A percentile compares a stretch with the other conserved stretches of the same genome.
Evolutionary conservation across 176 grass and related monocot genomes (phyloP).

Genomic region (Otatea glauca): DNA sequence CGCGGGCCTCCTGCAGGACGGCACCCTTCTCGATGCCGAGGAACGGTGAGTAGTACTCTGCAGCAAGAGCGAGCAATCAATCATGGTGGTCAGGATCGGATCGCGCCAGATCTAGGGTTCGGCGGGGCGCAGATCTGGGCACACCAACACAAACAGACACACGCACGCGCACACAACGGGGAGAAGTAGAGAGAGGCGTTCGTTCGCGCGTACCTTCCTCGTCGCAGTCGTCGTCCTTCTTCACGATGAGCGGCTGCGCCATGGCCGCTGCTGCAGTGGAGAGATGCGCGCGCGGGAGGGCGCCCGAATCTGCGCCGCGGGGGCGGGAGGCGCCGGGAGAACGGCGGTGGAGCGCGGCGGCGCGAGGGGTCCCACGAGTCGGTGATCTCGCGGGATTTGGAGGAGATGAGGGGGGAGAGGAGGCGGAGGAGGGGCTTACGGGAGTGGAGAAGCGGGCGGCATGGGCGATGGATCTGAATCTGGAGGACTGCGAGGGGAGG

Average conservation of each 20-base stretch:
- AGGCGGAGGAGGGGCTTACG: constrained; percentile 33
- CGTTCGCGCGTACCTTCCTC: constrained; percentile 71
- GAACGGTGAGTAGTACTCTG: constrained; percentile 94
- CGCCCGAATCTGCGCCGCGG: constrained; percentile 14
- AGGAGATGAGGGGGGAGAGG: neutral
- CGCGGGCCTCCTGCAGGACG: constrained; percentile 93
- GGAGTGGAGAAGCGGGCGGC: constrained; percentile 34
- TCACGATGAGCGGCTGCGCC: constrained; percentile 85
- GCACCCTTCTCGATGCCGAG: constrained; percentile 98
- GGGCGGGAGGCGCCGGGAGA: neutral
- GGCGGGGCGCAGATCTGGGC: constrained; percentile 30
- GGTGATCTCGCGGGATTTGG: constrained; percentile 16
- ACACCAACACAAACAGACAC: neutral
- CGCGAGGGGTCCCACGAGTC: neutral
- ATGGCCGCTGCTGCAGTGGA: constrained; percentile 53
- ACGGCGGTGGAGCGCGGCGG: neutral
- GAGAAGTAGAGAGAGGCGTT: neutral
- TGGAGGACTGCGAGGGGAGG: neutral
- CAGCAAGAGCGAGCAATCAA: constrained; percentile 27
- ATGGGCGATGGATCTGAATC: constrained; percentile 60
- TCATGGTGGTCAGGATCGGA: constrained; percentile 2
- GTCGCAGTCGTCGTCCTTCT: constrained; percentile 98
- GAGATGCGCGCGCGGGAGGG: neutral
- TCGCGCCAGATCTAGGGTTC: constrained; percentile 31
- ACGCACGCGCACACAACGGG: neutral